These are phyloP conservation scores for Cyclostephanos tholiformis DNA, from an alignment of 108 stramenopile species.

Conservation along the genomic window DNA sequence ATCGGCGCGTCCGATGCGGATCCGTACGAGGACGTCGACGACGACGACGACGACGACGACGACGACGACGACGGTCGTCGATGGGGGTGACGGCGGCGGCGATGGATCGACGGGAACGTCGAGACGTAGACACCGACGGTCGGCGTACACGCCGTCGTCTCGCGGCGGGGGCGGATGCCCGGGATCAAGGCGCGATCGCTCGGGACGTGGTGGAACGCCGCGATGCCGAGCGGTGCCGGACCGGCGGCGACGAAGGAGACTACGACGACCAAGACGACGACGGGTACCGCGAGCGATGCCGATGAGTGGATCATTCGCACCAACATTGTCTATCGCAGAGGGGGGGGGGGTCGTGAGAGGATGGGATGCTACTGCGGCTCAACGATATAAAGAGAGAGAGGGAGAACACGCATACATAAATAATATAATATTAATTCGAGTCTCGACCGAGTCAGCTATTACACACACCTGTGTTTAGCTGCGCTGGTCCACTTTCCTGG, in stretches of 20 bases:
- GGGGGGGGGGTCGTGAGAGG: no score
- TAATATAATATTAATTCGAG: no score
- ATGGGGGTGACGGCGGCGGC: not conserved
- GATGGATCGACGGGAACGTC: not conserved
- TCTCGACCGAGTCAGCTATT: no score
- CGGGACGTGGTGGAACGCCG: not conserved
- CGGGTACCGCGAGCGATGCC: not conserved
- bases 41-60: conserved; percentile 6
- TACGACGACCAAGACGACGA: not conserved
- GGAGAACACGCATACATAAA: no score
- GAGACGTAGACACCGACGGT: not conserved
- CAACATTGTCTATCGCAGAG: no score
- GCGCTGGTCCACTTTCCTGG: no score
- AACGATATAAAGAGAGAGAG: no score
- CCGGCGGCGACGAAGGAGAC: not conserved
- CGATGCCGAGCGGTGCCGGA: not conserved
- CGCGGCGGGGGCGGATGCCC: not conserved
- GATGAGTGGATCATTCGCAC: not conserved
- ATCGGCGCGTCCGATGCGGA: conserved; percentile 12
- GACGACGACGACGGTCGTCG: not conserved
- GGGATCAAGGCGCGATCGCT: not conserved
- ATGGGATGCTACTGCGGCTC: no score
- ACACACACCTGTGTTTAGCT: no score
- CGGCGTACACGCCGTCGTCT: not conserved
- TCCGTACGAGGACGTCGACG: conserved; percentile 26